A percentile compares a stretch with the other conserved stretches of the same genome.
These are phyloP conservation scores for Ilyonectria sp. DNA, from an alignment of 2,329 filamentous ascomycete genomes.

Conservation along the genomic window DNA sequence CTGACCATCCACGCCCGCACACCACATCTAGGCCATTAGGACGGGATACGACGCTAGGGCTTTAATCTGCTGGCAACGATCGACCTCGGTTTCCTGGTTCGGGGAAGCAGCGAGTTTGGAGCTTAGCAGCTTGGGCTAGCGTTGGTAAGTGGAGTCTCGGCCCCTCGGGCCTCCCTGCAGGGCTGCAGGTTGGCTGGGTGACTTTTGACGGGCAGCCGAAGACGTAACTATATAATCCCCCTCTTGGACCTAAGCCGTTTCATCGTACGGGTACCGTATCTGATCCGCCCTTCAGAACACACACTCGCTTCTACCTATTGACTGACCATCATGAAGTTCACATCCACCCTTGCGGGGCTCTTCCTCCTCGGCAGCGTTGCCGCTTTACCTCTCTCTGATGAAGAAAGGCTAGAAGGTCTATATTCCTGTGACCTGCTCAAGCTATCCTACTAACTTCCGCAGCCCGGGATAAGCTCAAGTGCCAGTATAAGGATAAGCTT, in stretches of 20 bases:
- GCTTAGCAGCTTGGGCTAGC: background rate
- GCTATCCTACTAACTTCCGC: background rate
- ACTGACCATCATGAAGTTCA: conserved; percentile 30
- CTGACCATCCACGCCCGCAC: background rate
- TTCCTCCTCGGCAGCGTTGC: conserved; percentile 19
- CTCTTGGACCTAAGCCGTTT: background rate
- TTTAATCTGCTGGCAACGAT: background rate
- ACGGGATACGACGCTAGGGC: background rate
- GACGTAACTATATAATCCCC: conserved; percentile 1
- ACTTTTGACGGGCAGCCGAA: background rate
- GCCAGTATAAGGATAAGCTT: conserved; percentile 35
- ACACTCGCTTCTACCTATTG: background rate
- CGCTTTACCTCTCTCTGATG: conserved; percentile 34
- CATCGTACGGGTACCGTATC: background rate
- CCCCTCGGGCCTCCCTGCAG: background rate
- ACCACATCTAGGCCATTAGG: background rate
- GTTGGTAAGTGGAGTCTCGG: background rate
- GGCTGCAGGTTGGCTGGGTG: background rate
- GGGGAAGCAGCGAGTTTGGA: background rate
- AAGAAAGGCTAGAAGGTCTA: conserved; percentile 25
- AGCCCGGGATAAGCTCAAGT: conserved; percentile 32
- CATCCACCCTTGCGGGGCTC: conserved; percentile 16
- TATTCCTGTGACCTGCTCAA: background rate
- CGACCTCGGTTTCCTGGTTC: background rate
- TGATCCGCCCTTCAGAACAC: background rate